Evolutionary conservation across 2,329 filamentous ascomycete species (phyloP).

Genomic region (Colletotrichum sp.): DNA sequence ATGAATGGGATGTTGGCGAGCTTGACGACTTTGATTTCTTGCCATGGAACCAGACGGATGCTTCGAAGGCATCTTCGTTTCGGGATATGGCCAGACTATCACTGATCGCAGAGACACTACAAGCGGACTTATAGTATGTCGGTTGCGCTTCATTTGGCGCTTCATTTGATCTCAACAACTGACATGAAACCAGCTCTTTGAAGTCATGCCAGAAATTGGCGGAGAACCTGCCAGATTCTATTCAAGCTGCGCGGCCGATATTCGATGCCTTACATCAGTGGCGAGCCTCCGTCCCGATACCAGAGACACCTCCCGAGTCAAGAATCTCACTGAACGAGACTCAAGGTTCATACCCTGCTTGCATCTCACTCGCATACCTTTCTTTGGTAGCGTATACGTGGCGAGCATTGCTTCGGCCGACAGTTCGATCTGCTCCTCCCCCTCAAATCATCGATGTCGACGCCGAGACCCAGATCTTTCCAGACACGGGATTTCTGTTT

Average conservation of each 20-base stretch:
- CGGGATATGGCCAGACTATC: not conserved
- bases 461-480: not conserved
- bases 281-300: not conserved
- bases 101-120: not conserved
- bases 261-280: not conserved
- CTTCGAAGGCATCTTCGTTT: not conserved
- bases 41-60: not conserved
- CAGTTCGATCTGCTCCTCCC: not conserved
- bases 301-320: not conserved
- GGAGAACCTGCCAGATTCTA: not conserved
- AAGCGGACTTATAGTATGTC: not conserved
- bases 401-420: not conserved
- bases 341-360: not conserved
- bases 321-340: not conserved
- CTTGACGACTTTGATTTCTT: not conserved
- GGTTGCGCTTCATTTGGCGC: rapidly evolving
- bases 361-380: not conserved
- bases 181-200: not conserved
- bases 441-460: not conserved
- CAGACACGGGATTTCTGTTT: not conserved
- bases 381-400: not conserved
- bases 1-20: conserved; percentile 31
- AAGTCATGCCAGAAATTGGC: not conserved
- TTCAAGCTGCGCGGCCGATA: not conserved
- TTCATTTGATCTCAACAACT: rapidly evolving